Percentiles rank a stretch among this genome's conserved stretches.
Conservation (phyloP, 768 basidiomycete genomes). For the Kockovaella imperatae region DNA sequence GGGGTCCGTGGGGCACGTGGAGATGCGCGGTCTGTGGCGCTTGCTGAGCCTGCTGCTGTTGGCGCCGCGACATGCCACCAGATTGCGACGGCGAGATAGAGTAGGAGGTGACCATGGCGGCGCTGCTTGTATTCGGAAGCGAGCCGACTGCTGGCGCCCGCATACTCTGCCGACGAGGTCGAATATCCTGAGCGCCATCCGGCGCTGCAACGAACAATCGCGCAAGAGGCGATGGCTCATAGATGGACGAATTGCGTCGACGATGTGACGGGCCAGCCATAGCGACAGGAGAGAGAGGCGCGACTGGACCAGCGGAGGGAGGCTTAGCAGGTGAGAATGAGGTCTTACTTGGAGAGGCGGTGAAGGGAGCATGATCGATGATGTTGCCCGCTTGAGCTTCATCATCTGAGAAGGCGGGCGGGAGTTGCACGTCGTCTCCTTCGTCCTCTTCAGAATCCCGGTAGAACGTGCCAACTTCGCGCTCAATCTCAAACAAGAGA, state of each 20-base stretch:
- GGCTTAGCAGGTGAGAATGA: constrained; percentile 6
- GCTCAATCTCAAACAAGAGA: constrained; percentile 42
- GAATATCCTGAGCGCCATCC: constrained; percentile 2
- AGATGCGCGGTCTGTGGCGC: background rate
- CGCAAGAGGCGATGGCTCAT: constrained; percentile 42
- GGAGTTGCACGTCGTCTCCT: constrained; percentile 17
- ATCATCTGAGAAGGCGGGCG: constrained; percentile 20
- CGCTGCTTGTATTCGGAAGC: background rate
- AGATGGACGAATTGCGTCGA: constrained; percentile 31
- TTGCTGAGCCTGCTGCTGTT: background rate
- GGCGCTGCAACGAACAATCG: constrained; percentile 31
- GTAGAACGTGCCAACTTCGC: constrained; percentile 42
- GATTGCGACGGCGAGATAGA: background rate
- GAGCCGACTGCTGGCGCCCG: background rate
- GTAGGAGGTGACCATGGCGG: background rate
- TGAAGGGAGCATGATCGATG: background rate
- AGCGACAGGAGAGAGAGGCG: constrained; percentile 1
- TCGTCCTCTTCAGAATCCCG: constrained; percentile 42
- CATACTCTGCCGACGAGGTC: background rate
- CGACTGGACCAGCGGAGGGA: background rate
- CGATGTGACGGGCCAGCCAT: constrained; percentile 9
- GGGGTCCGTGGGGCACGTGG: no score
- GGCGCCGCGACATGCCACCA: no score
- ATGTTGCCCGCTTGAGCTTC: constrained; percentile 2
- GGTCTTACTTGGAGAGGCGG: background rate